Evolutionary conservation across 176 grass and related monocot genomes (phyloP).

Genomic region (Aegilops bicornis): DNA sequence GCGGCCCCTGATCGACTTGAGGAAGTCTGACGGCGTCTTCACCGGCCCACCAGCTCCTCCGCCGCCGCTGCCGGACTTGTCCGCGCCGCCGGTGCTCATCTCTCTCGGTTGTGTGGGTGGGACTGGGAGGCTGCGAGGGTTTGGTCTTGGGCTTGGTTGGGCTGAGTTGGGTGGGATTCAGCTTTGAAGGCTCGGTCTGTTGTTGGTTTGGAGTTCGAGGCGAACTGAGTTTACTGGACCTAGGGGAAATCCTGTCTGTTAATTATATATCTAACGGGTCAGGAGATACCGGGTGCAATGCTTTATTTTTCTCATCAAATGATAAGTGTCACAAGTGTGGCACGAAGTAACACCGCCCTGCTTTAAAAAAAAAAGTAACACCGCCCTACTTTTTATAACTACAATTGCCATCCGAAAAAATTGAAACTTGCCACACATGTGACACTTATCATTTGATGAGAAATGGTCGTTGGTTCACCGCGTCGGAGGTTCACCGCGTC

Average conservation of each 20-base stretch:
- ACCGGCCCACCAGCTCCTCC: constrained; percentile 41
- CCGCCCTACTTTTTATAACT: too few species aligned
- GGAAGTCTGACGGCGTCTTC: constrained; percentile 94
- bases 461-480: too few species aligned
- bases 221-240: not conserved
- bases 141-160: constrained; percentile 3
- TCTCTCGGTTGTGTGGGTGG: constrained; percentile 16
- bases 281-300: too few species aligned
- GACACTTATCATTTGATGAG: too few species aligned
- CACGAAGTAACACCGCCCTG: too few species aligned
- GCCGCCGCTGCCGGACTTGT: constrained; percentile 43
- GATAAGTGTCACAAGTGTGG: too few species aligned
- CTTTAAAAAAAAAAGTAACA: too few species aligned
- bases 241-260: not conserved
- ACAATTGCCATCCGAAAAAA: too few species aligned
- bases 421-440: too few species aligned
- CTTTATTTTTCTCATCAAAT: too few species aligned
- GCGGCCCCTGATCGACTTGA: constrained; percentile 92
- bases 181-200: not conserved
- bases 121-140: not conserved
- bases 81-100: constrained; percentile 68
- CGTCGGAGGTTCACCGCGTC: too few species aligned
- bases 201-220: not conserved
- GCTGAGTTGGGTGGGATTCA: not conserved
- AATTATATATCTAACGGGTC: not conserved